Evolutionary conservation across 75 land plant genomes (phyloP).

Genomic region (Pseudotsuga menziesii): DNA sequence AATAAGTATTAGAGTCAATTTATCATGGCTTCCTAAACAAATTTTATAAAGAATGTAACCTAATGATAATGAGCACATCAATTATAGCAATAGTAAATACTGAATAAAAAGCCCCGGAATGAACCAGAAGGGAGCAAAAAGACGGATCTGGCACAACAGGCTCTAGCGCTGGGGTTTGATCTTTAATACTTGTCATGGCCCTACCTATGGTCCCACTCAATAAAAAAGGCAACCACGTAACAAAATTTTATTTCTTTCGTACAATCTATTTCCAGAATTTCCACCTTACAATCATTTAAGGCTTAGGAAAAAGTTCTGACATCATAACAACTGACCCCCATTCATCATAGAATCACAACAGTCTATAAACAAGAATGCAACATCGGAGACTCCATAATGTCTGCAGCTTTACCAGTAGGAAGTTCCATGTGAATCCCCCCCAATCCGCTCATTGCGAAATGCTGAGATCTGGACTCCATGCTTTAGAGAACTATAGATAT

Average conservation of each 20-base stretch:
- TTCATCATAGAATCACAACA: too few relatives aligned
- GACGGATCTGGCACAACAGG: not conserved
- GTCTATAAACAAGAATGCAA: too few relatives aligned
- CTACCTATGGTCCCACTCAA: too few relatives aligned
- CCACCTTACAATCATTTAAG: too few relatives aligned
- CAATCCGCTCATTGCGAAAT: slow-evolving; percentile 86
- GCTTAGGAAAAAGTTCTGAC: too few relatives aligned
- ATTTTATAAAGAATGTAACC: not conserved
- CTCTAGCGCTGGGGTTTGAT: too few relatives aligned
- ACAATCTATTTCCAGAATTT: too few relatives aligned
- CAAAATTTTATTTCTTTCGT: too few relatives aligned
- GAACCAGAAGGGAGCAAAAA: not conserved
- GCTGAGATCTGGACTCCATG: slow-evolving; percentile 57
- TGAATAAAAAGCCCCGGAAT: not conserved
- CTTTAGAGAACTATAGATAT: slow-evolving; percentile 72
- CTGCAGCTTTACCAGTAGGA: slow-evolving; percentile 62
- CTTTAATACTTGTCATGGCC: too few relatives aligned
- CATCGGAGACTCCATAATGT: not conserved
- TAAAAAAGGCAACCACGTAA: too few relatives aligned
- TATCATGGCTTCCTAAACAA: not conserved
- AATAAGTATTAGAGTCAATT: not conserved
- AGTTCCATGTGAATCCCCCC: slow-evolving; percentile 78
- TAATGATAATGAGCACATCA: not conserved
- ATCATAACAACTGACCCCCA: too few relatives aligned
- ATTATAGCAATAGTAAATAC: not conserved